These are phyloP conservation scores for Meripilus lineatus DNA, from an alignment of 1,284 basidiomycete species.

Conservation along the genomic window DNA sequence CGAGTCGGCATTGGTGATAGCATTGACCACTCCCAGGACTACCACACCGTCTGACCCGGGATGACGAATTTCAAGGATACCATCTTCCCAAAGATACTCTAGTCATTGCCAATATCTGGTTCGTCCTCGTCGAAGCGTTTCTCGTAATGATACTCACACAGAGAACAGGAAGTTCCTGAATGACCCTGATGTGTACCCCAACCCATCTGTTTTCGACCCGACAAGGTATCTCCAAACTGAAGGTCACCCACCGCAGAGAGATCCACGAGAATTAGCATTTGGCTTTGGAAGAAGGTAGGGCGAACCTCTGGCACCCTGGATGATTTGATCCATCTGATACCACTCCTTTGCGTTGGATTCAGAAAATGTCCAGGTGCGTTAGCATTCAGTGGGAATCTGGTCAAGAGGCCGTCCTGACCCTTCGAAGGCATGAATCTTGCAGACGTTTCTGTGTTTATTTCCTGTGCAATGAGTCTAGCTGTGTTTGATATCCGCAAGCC, in stretches of 20 bases:
- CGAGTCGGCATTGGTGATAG: too few species aligned
- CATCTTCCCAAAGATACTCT: conserved; percentile 24
- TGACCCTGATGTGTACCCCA: neutral
- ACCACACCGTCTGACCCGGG: conserved; percentile 24
- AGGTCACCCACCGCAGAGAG: conserved; percentile 7
- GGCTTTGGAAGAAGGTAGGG: conserved; percentile 15
- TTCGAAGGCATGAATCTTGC: conserved; percentile 24
- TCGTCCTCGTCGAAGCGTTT: neutral
- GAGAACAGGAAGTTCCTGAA: conserved; percentile 1
- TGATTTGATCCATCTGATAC: neutral
- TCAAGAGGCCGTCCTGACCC: conserved; percentile 24
- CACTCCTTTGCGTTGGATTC: neutral
- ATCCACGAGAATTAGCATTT: conserved; percentile 11
- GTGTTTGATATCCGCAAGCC: conserved; percentile 25
- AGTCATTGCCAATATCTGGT: conserved; percentile 34
- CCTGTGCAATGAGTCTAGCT: conserved; percentile 24
- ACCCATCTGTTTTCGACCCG: neutral
- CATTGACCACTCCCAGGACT: too few species aligned
- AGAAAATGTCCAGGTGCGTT: neutral
- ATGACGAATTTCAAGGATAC: conserved; percentile 24
- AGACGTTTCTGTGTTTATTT: conserved; percentile 28
- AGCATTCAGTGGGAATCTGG: conserved; percentile 15
- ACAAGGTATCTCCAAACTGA: conserved; percentile 2
- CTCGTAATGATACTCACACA: neutral
- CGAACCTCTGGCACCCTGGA: neutral